Conservation (phyloP, 371 early-diverging fungal genomes). For the Dinochytrium kinnereticum region DNA sequence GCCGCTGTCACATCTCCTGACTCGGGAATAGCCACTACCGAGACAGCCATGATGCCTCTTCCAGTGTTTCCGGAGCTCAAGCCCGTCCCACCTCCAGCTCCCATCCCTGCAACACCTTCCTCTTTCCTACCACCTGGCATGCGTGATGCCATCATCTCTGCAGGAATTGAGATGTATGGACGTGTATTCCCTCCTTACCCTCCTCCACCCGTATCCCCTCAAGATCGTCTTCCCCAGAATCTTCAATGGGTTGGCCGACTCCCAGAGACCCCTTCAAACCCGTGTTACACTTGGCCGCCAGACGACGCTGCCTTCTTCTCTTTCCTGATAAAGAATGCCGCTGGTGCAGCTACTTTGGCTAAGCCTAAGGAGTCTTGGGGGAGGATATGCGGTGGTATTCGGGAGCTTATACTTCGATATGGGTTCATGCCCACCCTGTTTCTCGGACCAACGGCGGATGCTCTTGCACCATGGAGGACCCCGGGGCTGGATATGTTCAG, state of each 20-base stretch:
- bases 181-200: constrained; percentile 20
- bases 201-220: neutral
- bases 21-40: neutral
- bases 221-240: constrained; percentile 15
- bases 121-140: constrained; percentile 13
- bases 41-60: constrained; percentile 32
- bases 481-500: constrained; percentile 1
- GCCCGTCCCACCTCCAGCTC: constrained; percentile 22
- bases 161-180: constrained; percentile 25
- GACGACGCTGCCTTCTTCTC: constrained; percentile 31
- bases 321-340: constrained; percentile 15
- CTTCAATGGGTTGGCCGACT: constrained; percentile 24
- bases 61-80: constrained; percentile 20
- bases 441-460: neutral
- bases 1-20: neutral
- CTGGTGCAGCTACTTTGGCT: neutral
- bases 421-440: constrained; percentile 19
- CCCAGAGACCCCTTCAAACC: constrained; percentile 1
- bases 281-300: constrained; percentile 22
- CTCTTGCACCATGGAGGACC: constrained; percentile 4
- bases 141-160: constrained; percentile 21
- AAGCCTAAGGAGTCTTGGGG: constrained; percentile 22
- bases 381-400: constrained; percentile 16
- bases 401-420: constrained; percentile 21
- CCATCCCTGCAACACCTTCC: constrained; percentile 16